Base-by-base conservation (phyloP, 2,329 filamentous ascomycete genomes). In the Paracamarosporium sp. region DNA sequence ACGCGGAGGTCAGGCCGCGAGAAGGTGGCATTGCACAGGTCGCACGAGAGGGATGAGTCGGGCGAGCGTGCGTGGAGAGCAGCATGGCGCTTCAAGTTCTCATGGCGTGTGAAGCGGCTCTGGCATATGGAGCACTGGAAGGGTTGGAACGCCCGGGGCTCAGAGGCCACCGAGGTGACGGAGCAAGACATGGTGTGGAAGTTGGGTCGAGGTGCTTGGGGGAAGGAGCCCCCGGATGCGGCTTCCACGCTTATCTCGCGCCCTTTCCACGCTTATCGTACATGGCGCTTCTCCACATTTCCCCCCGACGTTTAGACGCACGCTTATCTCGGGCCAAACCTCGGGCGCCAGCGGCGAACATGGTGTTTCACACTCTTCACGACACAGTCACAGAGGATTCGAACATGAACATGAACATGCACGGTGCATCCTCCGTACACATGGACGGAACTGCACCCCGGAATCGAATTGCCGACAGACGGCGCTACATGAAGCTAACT, bases 21-120 rank as follows among this genome's bases (percentile, higher is more conserved):
- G 35, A 66, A 67, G 1, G 61, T 63, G 15, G 63, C 57, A 35
- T 56, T 17, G 55, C 65, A 67, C 13, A 64, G 22, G 12, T 62
- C 55, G 57, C 65, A 67, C 6, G 55, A 41, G 4, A 66, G 48
- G 1, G 59, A 60, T 25, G 60, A 28, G 20, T 60, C 56, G 7
- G 60, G 31, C 13, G 60, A 55, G n/a, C 55, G 56, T 8, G 59
- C 35, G 41, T 67, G 63, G 11, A 67, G 55, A 5, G 60, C 60
- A 46, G 60, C 57, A 52, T 67, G 65, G 46, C 63, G 56, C 52
- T 67, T 66, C 9, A 66, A 55, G 46, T 67, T 67, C 58, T 67
- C 65, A 36, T 64, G 60, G 30, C 63, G 61, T 12, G 63, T 67
- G 40, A 67, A 67, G 48, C 65, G 63, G 35, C 63, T 63, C 24